phyloP scores from a whole-genome alignment of 2,329 filamentous ascomycete species.

The Trichophyton rubrum region DNA sequence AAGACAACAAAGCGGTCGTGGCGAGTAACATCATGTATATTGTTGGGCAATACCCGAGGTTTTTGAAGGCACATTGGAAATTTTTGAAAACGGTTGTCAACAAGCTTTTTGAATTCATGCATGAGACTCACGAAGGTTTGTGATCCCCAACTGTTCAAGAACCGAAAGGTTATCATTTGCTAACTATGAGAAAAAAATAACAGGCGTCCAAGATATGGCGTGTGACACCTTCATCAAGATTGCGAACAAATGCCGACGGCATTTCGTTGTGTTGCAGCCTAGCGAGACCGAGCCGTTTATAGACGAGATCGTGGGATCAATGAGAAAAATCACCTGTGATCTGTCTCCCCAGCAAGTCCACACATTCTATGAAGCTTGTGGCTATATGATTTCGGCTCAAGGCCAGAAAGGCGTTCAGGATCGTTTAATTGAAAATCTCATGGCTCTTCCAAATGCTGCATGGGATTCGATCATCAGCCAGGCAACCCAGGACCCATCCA shows the following conservation, averaged over 20 bases:
- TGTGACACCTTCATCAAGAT: slow-evolving; percentile 99
- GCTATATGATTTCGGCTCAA: slow-evolving; percentile 97
- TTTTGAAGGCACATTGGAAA: slow-evolving; percentile 98
- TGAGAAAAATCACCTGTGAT: slow-evolving; percentile 91
- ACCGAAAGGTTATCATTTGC: neutral
- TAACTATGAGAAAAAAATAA: slow-evolving; percentile 22
- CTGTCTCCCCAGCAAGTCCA: slow-evolving; percentile 94
- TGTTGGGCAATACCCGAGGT: slow-evolving; percentile 94
- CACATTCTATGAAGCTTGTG: slow-evolving; percentile 97
- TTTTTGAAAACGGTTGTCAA: slow-evolving; percentile 99
- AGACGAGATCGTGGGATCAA: slow-evolving; percentile 91
- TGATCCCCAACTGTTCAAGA: neutral
- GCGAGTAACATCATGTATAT: slow-evolving; percentile 99
- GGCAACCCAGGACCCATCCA: slow-evolving; percentile 71
- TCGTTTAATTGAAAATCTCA: slow-evolving; percentile 76
- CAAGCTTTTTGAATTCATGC: slow-evolving; percentile 99
- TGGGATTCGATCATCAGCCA: slow-evolving; percentile 92
- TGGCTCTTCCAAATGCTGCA: slow-evolving; percentile 83
- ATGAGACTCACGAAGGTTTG: slow-evolving; percentile 88
- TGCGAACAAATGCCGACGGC: slow-evolving; percentile 90
- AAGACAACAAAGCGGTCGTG: slow-evolving; percentile 98
- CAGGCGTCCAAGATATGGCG: slow-evolving; percentile 96
- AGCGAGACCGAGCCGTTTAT: slow-evolving; percentile 95
- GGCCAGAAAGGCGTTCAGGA: slow-evolving; percentile 92
- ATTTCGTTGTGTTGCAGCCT: slow-evolving; percentile 91